Percentiles rank a stretch among this genome's conserved stretches.
Evolutionary conservation across 257 asterid genomes (phyloP).

Genomic region (Plantago elongata): DNA sequence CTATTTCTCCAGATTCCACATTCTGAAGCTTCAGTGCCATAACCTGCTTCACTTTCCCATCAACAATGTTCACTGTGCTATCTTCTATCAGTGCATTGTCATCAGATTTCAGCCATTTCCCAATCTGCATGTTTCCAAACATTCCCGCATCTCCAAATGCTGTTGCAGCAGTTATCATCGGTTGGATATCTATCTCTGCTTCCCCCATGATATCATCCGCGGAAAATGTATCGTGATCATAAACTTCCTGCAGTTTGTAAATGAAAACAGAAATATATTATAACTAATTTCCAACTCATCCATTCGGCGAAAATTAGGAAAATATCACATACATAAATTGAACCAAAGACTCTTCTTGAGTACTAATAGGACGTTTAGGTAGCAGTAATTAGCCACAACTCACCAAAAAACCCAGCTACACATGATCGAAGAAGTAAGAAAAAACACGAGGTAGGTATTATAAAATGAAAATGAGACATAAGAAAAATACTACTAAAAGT

Average conservation of each 20-base stretch:
- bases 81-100: slow-evolving; percentile 85
- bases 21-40: slow-evolving; percentile 82
- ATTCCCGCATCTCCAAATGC: slow-evolving; percentile 77
- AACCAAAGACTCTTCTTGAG: too few species aligned
- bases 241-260: slow-evolving; percentile 57
- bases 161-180: slow-evolving; percentile 87
- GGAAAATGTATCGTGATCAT: slow-evolving; percentile 79
- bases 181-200: slow-evolving; percentile 92
- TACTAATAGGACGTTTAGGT: too few species aligned
- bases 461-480: neutral
- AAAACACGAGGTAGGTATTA: too few species aligned
- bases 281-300: too few species aligned
- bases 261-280: too few species aligned
- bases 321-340: too few species aligned
- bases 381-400: too few species aligned
- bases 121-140: slow-evolving; percentile 95
- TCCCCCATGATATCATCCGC: slow-evolving; percentile 98
- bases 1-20: slow-evolving; percentile 92
- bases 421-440: too few species aligned
- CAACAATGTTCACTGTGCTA: slow-evolving; percentile 78
- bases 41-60: slow-evolving; percentile 86
- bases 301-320: too few species aligned
- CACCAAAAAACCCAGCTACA: too few species aligned
- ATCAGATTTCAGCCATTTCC: slow-evolving; percentile 89
- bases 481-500: too few species aligned